phyloP scores from a whole-genome alignment of 441 rosid genomes.

The Arabidopsis hybrid region DNA sequence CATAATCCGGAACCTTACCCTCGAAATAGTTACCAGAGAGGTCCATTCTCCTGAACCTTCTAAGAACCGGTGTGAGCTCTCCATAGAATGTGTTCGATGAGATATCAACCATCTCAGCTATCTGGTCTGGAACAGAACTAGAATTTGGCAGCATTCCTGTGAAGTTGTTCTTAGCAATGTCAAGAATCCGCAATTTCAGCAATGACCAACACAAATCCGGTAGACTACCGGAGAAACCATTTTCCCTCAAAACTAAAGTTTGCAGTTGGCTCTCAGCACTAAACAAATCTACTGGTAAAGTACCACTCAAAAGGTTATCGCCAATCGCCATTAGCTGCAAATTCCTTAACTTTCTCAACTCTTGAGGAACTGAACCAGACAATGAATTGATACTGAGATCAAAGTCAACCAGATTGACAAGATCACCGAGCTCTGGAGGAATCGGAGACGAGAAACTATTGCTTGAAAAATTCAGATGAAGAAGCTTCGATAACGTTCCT shows the following conservation, averaged over 20 bases:
- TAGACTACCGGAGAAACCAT: constrained; percentile 62
- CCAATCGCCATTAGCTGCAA: constrained; percentile 68
- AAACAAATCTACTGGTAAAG: constrained; percentile 62
- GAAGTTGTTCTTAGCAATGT: constrained; percentile 80
- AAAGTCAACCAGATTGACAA: constrained; percentile 65
- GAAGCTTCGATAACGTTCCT: constrained; percentile 62
- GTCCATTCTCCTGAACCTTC: constrained; percentile 55
- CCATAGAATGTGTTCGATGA: constrained; percentile 83
- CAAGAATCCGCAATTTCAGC: constrained; percentile 66
- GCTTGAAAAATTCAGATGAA: constrained; percentile 67
- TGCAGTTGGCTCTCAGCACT: constrained; percentile 56
- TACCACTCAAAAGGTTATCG: constrained; percentile 58
- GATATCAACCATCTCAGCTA: constrained; percentile 58
- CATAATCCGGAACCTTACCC: constrained; percentile 71
- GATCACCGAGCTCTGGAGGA: constrained; percentile 75
- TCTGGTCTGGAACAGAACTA: constrained; percentile 44
- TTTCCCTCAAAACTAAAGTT: constrained; percentile 59
- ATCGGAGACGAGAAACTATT: constrained; percentile 72
- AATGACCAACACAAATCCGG: constrained; percentile 63
- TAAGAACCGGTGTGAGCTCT: constrained; percentile 55
- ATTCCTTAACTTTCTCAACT: constrained; percentile 60
- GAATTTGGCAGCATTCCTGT: constrained; percentile 68
- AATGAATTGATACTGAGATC: constrained; percentile 87
- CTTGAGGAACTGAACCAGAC: constrained; percentile 79
- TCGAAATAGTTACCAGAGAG: constrained; percentile 85